Percentiles rank a stretch among this genome's conserved stretches.
Conservation (phyloP, 148 eudicot genomes). For the Rhododendron vialii region DNA sequence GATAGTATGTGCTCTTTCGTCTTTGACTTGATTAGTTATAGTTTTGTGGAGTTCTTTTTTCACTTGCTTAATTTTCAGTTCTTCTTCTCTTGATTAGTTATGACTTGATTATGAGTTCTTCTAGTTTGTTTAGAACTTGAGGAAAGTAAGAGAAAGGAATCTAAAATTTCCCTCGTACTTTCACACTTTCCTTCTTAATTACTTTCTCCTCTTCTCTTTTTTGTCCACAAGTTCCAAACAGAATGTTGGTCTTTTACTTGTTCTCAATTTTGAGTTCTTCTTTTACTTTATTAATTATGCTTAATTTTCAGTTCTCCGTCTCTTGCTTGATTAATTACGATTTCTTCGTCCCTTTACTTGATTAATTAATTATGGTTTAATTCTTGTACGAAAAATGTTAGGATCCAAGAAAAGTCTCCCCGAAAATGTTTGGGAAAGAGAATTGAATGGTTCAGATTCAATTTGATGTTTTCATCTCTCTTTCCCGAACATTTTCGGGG, state of each 20-base stretch:
- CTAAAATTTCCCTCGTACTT: not conserved
- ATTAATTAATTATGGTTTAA: too few species aligned
- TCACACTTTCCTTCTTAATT: not conserved
- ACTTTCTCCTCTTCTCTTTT: not conserved
- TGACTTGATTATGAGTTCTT: not conserved
- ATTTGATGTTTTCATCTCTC: not conserved
- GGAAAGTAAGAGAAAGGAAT: not conserved
- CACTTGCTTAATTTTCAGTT: not conserved
- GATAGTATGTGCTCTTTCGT: conserved; percentile 53
- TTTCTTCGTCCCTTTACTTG: too few species aligned
- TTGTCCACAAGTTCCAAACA: not conserved
- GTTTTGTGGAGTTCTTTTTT: not conserved
- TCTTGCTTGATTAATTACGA: too few species aligned
- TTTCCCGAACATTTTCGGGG: not conserved
- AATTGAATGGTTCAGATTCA: too few species aligned
- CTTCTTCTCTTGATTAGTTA: not conserved
- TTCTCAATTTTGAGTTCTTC: not conserved
- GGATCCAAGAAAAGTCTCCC: too few species aligned
- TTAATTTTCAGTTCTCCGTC: too few species aligned
- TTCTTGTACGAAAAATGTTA: too few species aligned
- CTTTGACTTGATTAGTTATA: not conserved
- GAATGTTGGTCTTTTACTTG: not conserved
- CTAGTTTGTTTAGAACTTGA: not conserved
- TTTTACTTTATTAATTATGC: too few species aligned
- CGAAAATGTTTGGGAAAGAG: too few species aligned